Evolutionary conservation across 1,139 yeast species (phyloP).

Genomic region (Chernovozyma sophiae-reginae): DNA sequence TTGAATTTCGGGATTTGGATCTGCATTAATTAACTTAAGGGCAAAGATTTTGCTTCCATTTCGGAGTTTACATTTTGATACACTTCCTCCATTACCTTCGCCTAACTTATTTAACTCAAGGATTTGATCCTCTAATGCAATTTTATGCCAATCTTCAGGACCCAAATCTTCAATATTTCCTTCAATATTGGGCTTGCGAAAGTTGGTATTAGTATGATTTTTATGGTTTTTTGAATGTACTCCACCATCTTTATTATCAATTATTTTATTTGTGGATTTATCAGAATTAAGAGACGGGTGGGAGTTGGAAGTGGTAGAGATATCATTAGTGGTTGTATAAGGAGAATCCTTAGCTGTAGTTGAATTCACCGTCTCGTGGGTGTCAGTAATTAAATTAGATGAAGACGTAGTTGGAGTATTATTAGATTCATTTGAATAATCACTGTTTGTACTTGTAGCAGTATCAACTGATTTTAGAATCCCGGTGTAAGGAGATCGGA

Average conservation of each 20-base stretch:
- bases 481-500: not conserved
- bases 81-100: conserved; percentile 94
- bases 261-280: no score
- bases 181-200: not conserved
- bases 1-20: conserved; percentile 81
- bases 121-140: conserved; percentile 57
- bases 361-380: not conserved
- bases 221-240: no score
- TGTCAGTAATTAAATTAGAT: not conserved
- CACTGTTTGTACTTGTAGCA: not conserved
- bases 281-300: not conserved
- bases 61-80: conserved; percentile 64
- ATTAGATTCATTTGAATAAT: not conserved
- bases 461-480: not conserved
- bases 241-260: no score
- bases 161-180: conserved; percentile 45
- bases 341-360: no score
- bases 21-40: conserved; percentile 69
- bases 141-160: conserved; percentile 72
- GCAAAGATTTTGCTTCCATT: conserved; percentile 69
- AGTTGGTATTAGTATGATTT: not conserved
- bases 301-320: not conserved
- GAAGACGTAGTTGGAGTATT: conserved; percentile 1
- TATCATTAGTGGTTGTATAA: not conserved
- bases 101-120: conserved; percentile 69